Percentiles rank a stretch among this genome's conserved stretches.
These are phyloP conservation scores for Fusarium sp. DNA, from an alignment of 2,329 filamentous ascomycete genomes.

Conservation along the genomic window DNA sequence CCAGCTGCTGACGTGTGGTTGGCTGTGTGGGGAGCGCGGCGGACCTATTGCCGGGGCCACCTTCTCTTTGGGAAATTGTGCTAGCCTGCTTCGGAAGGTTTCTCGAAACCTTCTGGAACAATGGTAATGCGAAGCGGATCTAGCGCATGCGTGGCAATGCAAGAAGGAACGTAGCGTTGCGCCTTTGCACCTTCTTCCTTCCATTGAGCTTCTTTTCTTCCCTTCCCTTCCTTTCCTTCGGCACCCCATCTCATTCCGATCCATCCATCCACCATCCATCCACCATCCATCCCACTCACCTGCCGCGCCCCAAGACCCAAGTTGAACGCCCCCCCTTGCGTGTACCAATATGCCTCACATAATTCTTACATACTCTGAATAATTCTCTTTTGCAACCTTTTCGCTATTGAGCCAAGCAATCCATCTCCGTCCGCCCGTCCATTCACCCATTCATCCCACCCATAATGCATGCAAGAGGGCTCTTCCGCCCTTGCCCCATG, in stretches of 20 bases:
- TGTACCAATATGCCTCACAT: constrained; percentile 18
- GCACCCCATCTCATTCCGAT: constrained; percentile 33
- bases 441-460: constrained; percentile 3
- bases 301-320: background rate
- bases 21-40: constrained; percentile 40
- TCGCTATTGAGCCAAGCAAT: background rate
- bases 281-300: constrained; percentile 12
- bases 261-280: background rate
- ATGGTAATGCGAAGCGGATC: constrained; percentile 32
- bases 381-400: constrained; percentile 4
- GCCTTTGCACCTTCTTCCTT: constrained; percentile 28
- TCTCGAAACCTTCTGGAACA: constrained; percentile 52
- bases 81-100: constrained; percentile 50
- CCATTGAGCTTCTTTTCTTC: constrained; percentile 37
- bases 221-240: constrained; percentile 3
- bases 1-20: constrained; percentile 40
- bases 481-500: constrained; percentile 37
- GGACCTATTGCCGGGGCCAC: constrained; percentile 38
- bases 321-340: constrained; percentile 9
- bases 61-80: constrained; percentile 43
- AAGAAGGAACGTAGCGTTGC: constrained; percentile 38
- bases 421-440: background rate
- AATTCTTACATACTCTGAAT: constrained; percentile 17
- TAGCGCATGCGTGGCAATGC: constrained; percentile 33
- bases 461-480: constrained; percentile 21